Evolutionary conservation across 352 stramenopile species (phyloP), one percentile per base, ranked within the genome.

Genomic region (Phytopythium cucurbitacearum): DNA sequence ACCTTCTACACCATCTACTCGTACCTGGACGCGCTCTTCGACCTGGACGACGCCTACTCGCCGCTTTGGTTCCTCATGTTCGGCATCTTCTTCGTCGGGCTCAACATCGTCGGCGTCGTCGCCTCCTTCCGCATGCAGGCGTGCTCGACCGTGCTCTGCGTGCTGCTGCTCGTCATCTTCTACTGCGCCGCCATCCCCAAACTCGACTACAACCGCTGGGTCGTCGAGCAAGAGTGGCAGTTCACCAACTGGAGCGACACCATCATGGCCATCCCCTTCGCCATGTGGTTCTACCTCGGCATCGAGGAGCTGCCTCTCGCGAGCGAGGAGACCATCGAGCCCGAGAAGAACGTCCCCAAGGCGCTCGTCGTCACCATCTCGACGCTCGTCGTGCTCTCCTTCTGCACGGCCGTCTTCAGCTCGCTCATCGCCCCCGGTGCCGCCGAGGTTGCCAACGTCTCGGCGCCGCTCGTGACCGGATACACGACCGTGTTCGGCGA

Each of bases 151-250:
- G 58, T 77, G 35, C 50, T 86, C 33, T 78, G 62, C 4, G 67
- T 82, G 38, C 38, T 74, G 10, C 53, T 86, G 35, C 49, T 84
- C 16, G 43, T 84, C 40, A 69, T 86, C 32, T 76, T 89, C 28
- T 85, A 83, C 67, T 87, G 63, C 71, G 58, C 84, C 85, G 46
- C 79, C 79, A 80, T 82, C 43, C 79, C 87, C 55, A 89, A 76
- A 46, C 45, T 89, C 45, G 79, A 89, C 66, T 73, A 83, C 39
- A 87, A 74, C 42, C 79, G 87, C 55, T 89, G 79, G 79, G 72
- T 64, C 32, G 56, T 89, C 16, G 76, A 76, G 40, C 71, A 69
- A 3, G 79, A 89, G 59, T 65, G 79, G 1, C 51, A 85, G 41
- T 53, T 89, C n/a, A 74, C 87, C 43, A 66, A 66, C 1, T 40